Conservation (phyloP, 805 yeast species). For the Candida nitratophila region DNA sequence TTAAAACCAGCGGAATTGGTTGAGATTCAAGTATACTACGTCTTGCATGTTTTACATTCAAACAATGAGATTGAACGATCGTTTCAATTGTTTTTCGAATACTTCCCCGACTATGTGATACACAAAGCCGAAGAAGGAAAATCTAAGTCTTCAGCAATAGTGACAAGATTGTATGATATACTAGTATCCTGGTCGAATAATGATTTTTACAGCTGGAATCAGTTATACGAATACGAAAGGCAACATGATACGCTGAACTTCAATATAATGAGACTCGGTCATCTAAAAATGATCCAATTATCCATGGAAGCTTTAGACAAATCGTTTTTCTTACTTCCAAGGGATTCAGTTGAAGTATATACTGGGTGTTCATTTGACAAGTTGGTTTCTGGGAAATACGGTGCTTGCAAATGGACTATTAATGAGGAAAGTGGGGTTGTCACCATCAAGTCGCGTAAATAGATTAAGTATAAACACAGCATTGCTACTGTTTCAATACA, state of each 20-base stretch:
- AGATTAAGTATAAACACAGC: background rate
- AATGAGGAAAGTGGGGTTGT: constrained; percentile 23
- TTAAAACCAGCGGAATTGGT: constrained; percentile 25
- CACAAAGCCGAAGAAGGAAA: background rate
- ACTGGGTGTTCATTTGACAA: constrained; percentile 23
- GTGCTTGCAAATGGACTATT: constrained; percentile 26
- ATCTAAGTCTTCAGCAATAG: background rate
- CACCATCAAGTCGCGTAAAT: constrained; percentile 11
- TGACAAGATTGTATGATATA: background rate
- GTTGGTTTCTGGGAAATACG: constrained; percentile 14
- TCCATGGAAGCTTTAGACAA: constrained; percentile 27
- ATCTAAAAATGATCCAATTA: constrained; percentile 21
- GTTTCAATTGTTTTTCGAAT: constrained; percentile 12
- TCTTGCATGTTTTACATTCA: constrained; percentile 39
- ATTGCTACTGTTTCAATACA: too few relatives aligned
- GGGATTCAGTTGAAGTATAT: constrained; percentile 19
- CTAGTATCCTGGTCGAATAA: constrained; percentile 22
- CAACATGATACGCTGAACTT: constrained; percentile 5
- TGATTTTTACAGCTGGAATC: constrained; percentile 28
- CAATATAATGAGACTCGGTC: constrained; percentile 38
- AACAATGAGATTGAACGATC: constrained; percentile 27
- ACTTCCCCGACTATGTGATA: background rate
- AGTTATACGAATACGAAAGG: constrained; percentile 12
- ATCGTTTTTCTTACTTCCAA: constrained; percentile 33
- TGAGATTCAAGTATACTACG: constrained; percentile 35